These are phyloP conservation scores for Chrysanthemum seticuspe DNA, from an alignment of 129 eudicot genomes.

Conservation along the genomic window DNA sequence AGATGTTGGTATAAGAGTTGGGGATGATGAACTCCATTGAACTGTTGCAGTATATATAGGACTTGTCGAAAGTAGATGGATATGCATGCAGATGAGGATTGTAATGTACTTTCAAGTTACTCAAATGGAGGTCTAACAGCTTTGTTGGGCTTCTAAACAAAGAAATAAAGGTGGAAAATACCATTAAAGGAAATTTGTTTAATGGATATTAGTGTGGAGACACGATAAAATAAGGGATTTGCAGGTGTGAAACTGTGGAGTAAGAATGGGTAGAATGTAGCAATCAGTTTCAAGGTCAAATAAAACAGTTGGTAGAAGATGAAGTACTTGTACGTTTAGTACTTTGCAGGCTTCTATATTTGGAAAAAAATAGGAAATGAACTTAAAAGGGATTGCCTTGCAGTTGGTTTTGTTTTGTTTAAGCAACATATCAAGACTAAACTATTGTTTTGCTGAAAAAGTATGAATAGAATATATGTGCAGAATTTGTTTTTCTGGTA, in stretches of 20 bases:
- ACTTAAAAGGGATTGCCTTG: neutral
- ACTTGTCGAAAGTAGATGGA: constrained; percentile 20
- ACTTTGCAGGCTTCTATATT: constrained; percentile 12
- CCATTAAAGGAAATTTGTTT: neutral
- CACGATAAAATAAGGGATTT: constrained; percentile 8
- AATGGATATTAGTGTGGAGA: constrained; percentile 3
- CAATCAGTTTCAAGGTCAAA: constrained; percentile 22
- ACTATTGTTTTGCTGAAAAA: no score
- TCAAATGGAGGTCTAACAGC: constrained; percentile 30
- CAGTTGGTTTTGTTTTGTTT: neutral
- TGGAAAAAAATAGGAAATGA: neutral
- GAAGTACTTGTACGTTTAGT: constrained; percentile 33
- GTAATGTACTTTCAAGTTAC: constrained; percentile 55
- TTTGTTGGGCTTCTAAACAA: constrained; percentile 59
- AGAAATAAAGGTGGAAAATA: constrained; percentile 32
- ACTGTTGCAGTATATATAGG: constrained; percentile 36
- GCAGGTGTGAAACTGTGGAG: constrained; percentile 28
- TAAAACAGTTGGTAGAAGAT: constrained; percentile 24
- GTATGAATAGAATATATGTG: no score
- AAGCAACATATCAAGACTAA: neutral
- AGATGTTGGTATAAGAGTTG: constrained; percentile 16
- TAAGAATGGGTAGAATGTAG: constrained; percentile 19
- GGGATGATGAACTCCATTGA: constrained; percentile 37
- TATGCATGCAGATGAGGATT: constrained; percentile 28
- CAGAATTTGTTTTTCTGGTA: no score